Evolutionary conservation across 2,329 filamentous ascomycete genomes (phyloP).

Genomic region (Cercospora nicotianae): DNA sequence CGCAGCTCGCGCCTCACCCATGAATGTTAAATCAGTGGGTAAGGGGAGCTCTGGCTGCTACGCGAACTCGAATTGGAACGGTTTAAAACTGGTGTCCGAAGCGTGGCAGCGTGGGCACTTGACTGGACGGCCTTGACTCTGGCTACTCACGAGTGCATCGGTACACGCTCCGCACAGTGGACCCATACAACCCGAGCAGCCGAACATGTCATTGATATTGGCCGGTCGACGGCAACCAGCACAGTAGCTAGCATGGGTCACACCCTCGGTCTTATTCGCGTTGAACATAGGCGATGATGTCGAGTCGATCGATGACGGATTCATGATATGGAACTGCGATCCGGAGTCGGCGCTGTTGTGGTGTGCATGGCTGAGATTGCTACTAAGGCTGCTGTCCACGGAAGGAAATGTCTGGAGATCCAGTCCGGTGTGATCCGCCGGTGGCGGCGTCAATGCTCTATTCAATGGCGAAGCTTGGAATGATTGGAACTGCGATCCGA

Average conservation of each 20-base stretch:
- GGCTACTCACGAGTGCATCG: constrained; percentile 73
- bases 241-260: constrained; percentile 64
- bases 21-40: constrained; percentile 16
- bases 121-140: constrained; percentile 65
- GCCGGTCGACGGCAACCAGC: constrained; percentile 80
- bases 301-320: constrained; percentile 47
- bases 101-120: constrained; percentile 76
- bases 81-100: constrained; percentile 77
- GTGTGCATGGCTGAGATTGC: constrained; percentile 33
- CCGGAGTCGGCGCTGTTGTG: constrained; percentile 52
- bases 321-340: constrained; percentile 64
- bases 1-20: constrained; percentile 20
- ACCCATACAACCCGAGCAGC: constrained; percentile 94
- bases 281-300: constrained; percentile 56
- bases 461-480: constrained; percentile 91
- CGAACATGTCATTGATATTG: constrained; percentile 78
- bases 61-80: constrained; percentile 79
- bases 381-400: constrained; percentile 67
- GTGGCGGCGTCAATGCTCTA: constrained; percentile 82
- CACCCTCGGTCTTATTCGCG: constrained; percentile 15
- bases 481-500: constrained; percentile 55
- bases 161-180: constrained; percentile 88
- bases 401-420: constrained; percentile 76
- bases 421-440: constrained; percentile 42
- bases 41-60: constrained; percentile 44